Conservation (phyloP, 2,329 filamentous ascomycete species). For the Colletotrichum camelliae region DNA sequence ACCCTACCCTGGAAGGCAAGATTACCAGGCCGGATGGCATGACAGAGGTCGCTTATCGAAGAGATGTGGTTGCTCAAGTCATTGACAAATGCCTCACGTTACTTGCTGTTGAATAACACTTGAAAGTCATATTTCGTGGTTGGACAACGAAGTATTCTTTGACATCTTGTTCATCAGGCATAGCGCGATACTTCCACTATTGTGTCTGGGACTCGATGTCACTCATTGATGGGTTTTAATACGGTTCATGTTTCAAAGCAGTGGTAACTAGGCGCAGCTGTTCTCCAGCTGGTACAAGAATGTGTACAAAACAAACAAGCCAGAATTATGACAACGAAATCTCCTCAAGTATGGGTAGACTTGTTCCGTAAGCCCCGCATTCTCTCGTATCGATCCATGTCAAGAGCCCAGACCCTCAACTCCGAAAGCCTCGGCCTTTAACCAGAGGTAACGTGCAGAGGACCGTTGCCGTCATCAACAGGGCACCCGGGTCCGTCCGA, state of each 20-base stretch:
- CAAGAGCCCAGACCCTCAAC: background rate
- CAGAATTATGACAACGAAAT: background rate
- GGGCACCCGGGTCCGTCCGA: background rate
- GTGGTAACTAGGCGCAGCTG: background rate
- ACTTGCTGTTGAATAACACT: background rate
- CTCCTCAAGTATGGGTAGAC: background rate
- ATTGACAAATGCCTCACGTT: background rate
- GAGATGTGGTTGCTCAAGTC: background rate
- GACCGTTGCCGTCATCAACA: background rate
- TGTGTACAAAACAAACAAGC: background rate
- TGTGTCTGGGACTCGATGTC: background rate
- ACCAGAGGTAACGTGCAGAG: background rate
- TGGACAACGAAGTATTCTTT: background rate
- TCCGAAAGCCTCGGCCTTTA: background rate
- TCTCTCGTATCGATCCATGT: background rate
- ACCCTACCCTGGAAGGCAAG: accelerated
- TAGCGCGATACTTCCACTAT: background rate
- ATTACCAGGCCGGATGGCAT: background rate
- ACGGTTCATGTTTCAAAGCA: background rate
- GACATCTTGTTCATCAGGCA: background rate
- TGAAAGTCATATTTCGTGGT: background rate
- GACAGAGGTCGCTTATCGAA: background rate
- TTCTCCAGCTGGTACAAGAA: background rate
- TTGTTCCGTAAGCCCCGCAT: background rate
- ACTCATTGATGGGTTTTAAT: background rate